Evolutionary conservation across 805 yeast genomes (phyloP).

Genomic region (Nakazawaea molendinolei): DNA sequence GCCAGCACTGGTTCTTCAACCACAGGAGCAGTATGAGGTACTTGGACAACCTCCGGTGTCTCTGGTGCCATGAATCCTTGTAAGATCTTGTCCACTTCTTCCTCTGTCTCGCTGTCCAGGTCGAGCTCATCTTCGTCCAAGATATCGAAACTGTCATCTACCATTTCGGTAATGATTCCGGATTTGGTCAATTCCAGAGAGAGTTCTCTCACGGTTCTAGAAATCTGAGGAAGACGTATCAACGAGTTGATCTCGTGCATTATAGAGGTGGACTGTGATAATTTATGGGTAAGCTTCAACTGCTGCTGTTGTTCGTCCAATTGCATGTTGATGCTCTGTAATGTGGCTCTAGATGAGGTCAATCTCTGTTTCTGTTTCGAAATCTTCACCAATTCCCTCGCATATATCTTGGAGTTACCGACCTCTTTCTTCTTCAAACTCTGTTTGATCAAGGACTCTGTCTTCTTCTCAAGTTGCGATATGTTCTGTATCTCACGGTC

Average conservation of each 20-base stretch:
- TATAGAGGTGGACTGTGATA: slow-evolving; percentile 69
- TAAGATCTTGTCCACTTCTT: slow-evolving; percentile 57
- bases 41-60: slow-evolving; percentile 18
- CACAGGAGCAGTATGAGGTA: slow-evolving; percentile 34
- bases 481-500: slow-evolving; percentile 71
- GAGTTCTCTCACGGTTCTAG: slow-evolving; percentile 76
- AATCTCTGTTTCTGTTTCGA: slow-evolving; percentile 70
- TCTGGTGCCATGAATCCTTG: slow-evolving; percentile 35
- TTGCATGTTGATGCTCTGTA: slow-evolving; percentile 82
- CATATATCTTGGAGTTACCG: slow-evolving; percentile 71
- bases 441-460: slow-evolving; percentile 67
- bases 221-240: slow-evolving; percentile 72
- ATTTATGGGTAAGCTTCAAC: slow-evolving; percentile 73
- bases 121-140: slow-evolving; percentile 59
- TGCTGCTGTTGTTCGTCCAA: slow-evolving; percentile 87
- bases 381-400: slow-evolving; percentile 70
- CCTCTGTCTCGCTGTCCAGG: slow-evolving; percentile 56
- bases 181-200: slow-evolving; percentile 82
- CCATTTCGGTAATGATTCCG: slow-evolving; percentile 91
- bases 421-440: slow-evolving; percentile 73
- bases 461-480: slow-evolving; percentile 57
- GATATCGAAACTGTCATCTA: slow-evolving; percentile 78
- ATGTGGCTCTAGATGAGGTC: slow-evolving; percentile 74
- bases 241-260: slow-evolving; percentile 86
- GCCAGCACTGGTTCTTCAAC: slow-evolving; percentile 64